Conservation (phyloP, 306 rosid species). For the Castanea sativa region DNA sequence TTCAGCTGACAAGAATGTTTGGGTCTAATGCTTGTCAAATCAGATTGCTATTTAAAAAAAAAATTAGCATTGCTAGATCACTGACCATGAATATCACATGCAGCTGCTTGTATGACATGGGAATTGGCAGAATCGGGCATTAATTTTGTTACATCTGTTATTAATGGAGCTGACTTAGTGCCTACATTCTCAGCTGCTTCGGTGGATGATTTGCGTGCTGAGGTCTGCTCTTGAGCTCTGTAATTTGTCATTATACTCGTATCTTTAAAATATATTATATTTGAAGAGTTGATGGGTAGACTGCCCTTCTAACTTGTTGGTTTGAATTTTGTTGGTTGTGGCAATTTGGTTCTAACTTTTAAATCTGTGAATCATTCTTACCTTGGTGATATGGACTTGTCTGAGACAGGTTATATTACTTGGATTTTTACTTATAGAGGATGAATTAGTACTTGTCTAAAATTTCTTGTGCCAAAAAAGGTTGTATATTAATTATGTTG, state of each 20-base stretch:
- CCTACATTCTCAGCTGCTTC: slow-evolving; percentile 98
- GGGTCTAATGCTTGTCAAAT: slow-evolving; percentile 7
- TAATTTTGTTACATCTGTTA: slow-evolving; percentile 72
- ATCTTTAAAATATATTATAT: background rate
- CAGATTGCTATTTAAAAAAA: background rate
- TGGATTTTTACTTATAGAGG: background rate
- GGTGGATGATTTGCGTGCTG: slow-evolving; percentile 85
- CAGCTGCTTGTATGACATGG: slow-evolving; percentile 99
- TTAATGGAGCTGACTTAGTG: slow-evolving; percentile 95
- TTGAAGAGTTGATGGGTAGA: slow-evolving; percentile 1
- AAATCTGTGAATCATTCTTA: background rate
- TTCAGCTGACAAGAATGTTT: background rate
- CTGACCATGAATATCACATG: slow-evolving; percentile 34
- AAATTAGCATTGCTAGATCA: slow-evolving; percentile 9
- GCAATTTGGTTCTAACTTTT: background rate
- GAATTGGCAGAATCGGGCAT: slow-evolving; percentile 90
- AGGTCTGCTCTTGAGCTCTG: slow-evolving; percentile 50
- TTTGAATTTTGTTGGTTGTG: background rate
- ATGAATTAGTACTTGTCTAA: background rate
- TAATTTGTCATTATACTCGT: background rate
- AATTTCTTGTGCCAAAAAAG: background rate
- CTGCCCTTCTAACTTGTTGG: slow-evolving; percentile 15
- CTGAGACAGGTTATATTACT: background rate
- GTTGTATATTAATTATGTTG: background rate
- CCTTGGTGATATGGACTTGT: slow-evolving; percentile 3